These are phyloP conservation scores for Starmera stellimalicola DNA, from an alignment of 1,139 yeast genomes.

Conservation along the genomic window DNA sequence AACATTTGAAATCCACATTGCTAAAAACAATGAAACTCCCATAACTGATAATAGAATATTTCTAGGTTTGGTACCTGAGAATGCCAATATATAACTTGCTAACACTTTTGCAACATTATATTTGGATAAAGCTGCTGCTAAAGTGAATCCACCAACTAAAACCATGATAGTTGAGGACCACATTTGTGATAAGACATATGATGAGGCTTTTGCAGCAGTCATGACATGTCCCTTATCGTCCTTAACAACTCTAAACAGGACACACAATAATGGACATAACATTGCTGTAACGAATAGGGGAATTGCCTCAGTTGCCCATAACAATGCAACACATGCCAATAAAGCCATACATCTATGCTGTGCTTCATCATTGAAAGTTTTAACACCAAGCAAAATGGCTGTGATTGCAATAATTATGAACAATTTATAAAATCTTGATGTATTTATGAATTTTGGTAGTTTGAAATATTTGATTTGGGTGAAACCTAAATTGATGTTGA, in stretches of 20 bases:
- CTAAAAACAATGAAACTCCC: slow-evolving; percentile 58
- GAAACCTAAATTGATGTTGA: slow-evolving; percentile 29
- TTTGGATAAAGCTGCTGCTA: slow-evolving; percentile 66
- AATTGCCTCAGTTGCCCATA: slow-evolving; percentile 69
- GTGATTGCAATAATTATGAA: slow-evolving; percentile 36
- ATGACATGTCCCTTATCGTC: slow-evolving; percentile 43
- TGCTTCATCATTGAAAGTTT: slow-evolving; percentile 49
- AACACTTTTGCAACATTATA: slow-evolving; percentile 60
- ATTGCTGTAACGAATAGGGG: slow-evolving; percentile 63
- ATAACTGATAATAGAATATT: slow-evolving; percentile 53
- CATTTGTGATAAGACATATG: slow-evolving; percentile 49
- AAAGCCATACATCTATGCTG: slow-evolving; percentile 63
- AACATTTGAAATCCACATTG: slow-evolving; percentile 76
- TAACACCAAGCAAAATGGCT: slow-evolving; percentile 37
- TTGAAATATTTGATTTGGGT: slow-evolving; percentile 22
- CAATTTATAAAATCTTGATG: slow-evolving; percentile 33
- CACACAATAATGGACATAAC: slow-evolving; percentile 48
- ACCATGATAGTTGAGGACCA: slow-evolving; percentile 70
- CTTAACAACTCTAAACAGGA: slow-evolving; percentile 46
- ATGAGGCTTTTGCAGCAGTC: slow-evolving; percentile 45
- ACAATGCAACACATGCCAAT: slow-evolving; percentile 55
- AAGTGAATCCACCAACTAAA: slow-evolving; percentile 61
- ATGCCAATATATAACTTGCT: slow-evolving; percentile 54
- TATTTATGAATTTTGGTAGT: slow-evolving; percentile 29
- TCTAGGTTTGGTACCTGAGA: slow-evolving; percentile 61